Evolutionary conservation across 139 green algal genomes (phyloP), one percentile per base, ranked within the genome.

Genomic region (Medakamo hakoo): DNA sequence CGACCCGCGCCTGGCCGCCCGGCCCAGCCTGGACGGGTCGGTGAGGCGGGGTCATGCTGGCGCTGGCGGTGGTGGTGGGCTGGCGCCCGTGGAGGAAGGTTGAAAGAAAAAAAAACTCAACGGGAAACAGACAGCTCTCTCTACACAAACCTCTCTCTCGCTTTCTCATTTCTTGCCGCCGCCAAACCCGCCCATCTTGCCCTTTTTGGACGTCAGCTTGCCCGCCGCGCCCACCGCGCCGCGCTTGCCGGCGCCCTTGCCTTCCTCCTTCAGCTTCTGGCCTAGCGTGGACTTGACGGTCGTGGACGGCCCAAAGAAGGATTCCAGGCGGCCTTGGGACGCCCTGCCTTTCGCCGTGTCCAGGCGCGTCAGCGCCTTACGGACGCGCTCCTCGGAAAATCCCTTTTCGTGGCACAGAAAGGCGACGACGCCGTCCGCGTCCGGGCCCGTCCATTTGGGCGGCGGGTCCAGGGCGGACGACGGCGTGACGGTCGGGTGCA

Each of bases 321-420:
- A 76, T 62, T 95, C 86, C 31, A 95, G 68, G 4, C 87, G 76
- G 18, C 83, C 78, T 65, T 92, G 85, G 24, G 57, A 77, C 27
- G 71, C 71, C 70, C 89, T 91, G 64, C 76, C 63, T 63, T 85
- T 86, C 57, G 80, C 69, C 16, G 78, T 69, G 31, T 80, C 79
- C 30, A 94, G 82, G 32, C 75, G 68, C 28, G 74, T 71, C 19
- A 91, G 62, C 0, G 80, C 74, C 28, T 70, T 77, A 27, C 82
- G 77, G 22, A 98, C 74, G 19, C 92, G 74, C 5, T 97, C 86
- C 66, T 95, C 82, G 63, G 79, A 88, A 80, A 99, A 99, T 30
- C 71, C 77, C 65, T 96, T 97, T 64, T 99, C 91, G 25, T 80
- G 64, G 22, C 94, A 87, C 49, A 99, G 73, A 66, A 95, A 99